Evolutionary conservation across 306 rosid genomes (phyloP), one percentile per base, ranked within the genome.

Genomic region (Canavalia ensiformis): DNA sequence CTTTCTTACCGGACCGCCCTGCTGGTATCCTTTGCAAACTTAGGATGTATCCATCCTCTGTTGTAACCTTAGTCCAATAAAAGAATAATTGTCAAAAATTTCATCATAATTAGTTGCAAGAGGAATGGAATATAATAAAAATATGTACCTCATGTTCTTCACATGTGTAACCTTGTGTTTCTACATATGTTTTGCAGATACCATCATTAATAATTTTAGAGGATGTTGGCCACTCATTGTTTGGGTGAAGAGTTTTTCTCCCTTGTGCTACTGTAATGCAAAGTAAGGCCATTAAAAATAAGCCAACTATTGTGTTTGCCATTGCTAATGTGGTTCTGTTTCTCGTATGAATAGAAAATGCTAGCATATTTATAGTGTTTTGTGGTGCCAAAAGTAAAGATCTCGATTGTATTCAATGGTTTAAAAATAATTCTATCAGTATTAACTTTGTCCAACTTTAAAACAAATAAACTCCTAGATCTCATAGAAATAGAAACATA

Each of bases 21-120:
- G 3, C 73, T 1, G 87, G 88, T 10, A 92, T 88, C 73, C 97
- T 92, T 52, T 91, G 95, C 64, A 91, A 34, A 62, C 95, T 87
- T 1, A 91, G 76, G 71, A 91, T 84, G 76, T 85, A 91, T 9
- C 94, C 95, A 80, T 91, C 95, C 33, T 81, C 12, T 50, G 95
- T 92, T 37, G 81, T 77, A 7, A 89, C 91, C 95, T 89, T 47
- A 52, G 75, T 74, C 49, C 63, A 33, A 54, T 35, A 39, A 12
- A 33, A 72, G 0, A 3, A 2, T 3, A 8, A 64, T 2, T 59
- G 42, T 3, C 67, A n/a, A 25, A 18, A 66, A 41, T 41, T 3
- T 2, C 35, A 12, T 62, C 68, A 34, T 5, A 62, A 60, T 33
- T 8, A 10, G 0, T 31, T 6, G 41, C 0, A 35, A 5, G 12